phyloP scores from a whole-genome alignment of 2,329 filamentous ascomycete species.

The Ceratocystis albifundus region DNA sequence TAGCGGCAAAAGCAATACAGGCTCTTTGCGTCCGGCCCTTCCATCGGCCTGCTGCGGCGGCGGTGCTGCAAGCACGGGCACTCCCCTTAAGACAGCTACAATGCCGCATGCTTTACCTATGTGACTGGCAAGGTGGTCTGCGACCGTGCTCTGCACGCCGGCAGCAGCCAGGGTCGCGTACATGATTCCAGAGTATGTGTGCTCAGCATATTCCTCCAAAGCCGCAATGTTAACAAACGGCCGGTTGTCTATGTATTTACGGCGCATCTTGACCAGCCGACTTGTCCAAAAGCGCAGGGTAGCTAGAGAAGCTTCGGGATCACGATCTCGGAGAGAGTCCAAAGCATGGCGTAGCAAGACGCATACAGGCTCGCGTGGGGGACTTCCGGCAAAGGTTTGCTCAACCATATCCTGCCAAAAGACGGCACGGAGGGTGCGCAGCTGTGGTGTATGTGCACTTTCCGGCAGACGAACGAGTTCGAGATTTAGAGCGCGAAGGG shows the following conservation, averaged over 20 bases:
- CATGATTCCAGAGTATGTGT: slow-evolving; percentile 84
- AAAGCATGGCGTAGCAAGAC: slow-evolving; percentile 68
- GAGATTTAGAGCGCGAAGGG: slow-evolving; percentile 83
- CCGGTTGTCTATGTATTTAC: slow-evolving; percentile 71
- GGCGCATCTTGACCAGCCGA: slow-evolving; percentile 67
- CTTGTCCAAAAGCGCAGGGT: slow-evolving; percentile 61
- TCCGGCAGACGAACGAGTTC: slow-evolving; percentile 85
- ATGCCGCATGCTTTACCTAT: slow-evolving; percentile 92
- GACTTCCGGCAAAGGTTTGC: slow-evolving; percentile 61
- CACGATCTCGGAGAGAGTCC: slow-evolving; percentile 42
- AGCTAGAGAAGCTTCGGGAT: slow-evolving; percentile 34
- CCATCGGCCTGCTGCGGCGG: not conserved
- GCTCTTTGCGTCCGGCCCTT: slow-evolving; percentile 31
- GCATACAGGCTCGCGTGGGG: slow-evolving; percentile 84
- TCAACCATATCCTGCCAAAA: slow-evolving; percentile 86
- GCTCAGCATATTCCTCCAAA: slow-evolving; percentile 82
- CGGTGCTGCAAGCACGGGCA: slow-evolving; percentile 63
- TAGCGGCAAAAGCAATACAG: slow-evolving; percentile 63
- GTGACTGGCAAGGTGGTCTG: slow-evolving; percentile 88
- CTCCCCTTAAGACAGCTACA: slow-evolving; percentile 68
- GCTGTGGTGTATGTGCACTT: slow-evolving; percentile 73
- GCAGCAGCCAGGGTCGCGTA: slow-evolving; percentile 76
- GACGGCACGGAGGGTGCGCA: slow-evolving; percentile 80
- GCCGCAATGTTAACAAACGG: slow-evolving; percentile 63
- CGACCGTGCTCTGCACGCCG: slow-evolving; percentile 67